Percentiles rank a stretch among this genome's conserved stretches.
phyloP scores from a whole-genome alignment of 2,329 filamentous ascomycete genomes.

The Sporothrix globosa region DNA sequence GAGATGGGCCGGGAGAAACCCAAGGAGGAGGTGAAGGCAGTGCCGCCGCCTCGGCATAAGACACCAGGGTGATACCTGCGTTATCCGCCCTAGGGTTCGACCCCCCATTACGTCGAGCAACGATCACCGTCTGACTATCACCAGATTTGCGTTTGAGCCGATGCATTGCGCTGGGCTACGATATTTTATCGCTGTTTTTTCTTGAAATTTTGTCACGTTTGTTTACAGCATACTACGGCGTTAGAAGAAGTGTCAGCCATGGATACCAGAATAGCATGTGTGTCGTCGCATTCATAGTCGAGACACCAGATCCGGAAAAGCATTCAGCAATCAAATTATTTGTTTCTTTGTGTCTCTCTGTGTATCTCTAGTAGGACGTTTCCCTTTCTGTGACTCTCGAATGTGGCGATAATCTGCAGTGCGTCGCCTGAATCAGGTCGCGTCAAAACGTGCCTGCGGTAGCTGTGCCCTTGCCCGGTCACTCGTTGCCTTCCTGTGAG shows the following conservation, averaged over 20 bases:
- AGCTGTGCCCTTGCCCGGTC: neutral
- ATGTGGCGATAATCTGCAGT: slow-evolving; percentile 4
- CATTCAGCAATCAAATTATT: neutral
- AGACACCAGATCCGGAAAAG: slow-evolving; percentile 20
- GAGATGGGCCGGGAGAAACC: neutral
- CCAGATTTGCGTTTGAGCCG: neutral
- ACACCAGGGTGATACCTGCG: neutral
- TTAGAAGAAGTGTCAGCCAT: neutral
- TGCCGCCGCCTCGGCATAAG: neutral
- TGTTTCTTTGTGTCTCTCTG: neutral
- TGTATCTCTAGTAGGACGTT: neutral
- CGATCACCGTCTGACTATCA: neutral
- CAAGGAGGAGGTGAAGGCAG: neutral
- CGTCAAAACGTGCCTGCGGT: slow-evolving; percentile 2
- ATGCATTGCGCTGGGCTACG: neutral
- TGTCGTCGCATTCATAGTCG: neutral
- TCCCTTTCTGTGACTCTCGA: neutral
- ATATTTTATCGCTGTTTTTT: neutral
- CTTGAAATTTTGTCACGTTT: neutral
- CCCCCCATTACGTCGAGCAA: neutral
- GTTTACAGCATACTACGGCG: slow-evolving; percentile 15
- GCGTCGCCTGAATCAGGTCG: slow-evolving; percentile 3
- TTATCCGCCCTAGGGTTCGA: neutral
- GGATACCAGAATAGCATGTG: slow-evolving; percentile 14
- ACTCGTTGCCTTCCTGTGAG: neutral